Conservation (phyloP, 495 filamentous ascomycete genomes). For the Tuber indicum region DNA sequence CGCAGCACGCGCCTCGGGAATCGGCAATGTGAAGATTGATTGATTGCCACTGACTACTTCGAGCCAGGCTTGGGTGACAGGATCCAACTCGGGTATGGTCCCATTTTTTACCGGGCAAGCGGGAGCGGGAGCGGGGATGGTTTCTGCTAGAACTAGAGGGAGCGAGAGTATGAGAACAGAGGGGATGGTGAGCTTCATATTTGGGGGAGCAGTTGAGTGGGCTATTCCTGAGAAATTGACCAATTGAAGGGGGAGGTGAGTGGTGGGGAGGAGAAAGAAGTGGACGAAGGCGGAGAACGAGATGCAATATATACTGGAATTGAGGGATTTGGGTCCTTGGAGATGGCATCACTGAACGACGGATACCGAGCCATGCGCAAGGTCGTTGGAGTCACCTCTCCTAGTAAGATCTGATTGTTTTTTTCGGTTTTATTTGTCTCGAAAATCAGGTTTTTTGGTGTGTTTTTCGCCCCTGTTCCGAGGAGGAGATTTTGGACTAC, state of each 20-base stretch:
- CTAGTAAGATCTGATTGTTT: too few species aligned
- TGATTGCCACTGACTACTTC: conserved; percentile 7
- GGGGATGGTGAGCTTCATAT: background rate
- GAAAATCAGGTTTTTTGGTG: too few species aligned
- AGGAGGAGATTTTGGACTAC: too few species aligned
- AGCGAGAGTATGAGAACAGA: background rate
- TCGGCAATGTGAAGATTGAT: conserved; percentile 21
- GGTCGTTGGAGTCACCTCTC: too few species aligned
- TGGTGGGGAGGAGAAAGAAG: background rate
- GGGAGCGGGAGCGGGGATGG: background rate
- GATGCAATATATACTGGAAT: background rate
- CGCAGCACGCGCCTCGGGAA: conserved; percentile 25
- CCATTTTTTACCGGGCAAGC: background rate
- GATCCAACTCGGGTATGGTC: conserved; percentile 30
- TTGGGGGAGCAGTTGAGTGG: background rate
- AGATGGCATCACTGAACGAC: background rate
- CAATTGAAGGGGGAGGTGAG: background rate
- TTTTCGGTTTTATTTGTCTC: too few species aligned
- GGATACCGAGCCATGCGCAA: background rate
- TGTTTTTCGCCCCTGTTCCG: too few species aligned
- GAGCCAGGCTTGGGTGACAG: conserved; percentile 31
- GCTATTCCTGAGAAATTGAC: background rate
- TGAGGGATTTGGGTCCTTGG: background rate
- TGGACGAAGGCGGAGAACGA: background rate
- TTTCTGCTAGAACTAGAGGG: background rate